Base-by-base conservation (phyloP, 192 early-diverging fungal genomes). In the Backusella circina region DNA sequence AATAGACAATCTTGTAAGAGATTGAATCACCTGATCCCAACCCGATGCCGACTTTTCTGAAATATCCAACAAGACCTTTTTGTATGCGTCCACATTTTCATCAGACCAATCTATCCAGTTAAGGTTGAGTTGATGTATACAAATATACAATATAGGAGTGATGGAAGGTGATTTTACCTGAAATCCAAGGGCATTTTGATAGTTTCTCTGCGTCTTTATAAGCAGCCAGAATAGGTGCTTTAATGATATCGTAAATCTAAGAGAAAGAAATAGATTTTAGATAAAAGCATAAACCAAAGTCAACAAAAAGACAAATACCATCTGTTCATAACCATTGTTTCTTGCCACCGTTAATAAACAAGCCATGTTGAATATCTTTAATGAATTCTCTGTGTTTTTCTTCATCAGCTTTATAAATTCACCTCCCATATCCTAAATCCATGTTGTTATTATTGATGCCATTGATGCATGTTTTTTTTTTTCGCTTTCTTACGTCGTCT, bases 291-390 rank as follows among this genome's bases (percentile, higher is more conserved):
- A 64, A 16, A 21, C 39, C 12, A 61, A 7, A 31, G 12, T 35
- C 21, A 50, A 80, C 77, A 8, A 31, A 30, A 28, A n/a, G 7
- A 33, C 13, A 67, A 16, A 7, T 35, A 90, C 89, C n/a, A 75
- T 81, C 35, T 90, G 85, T 67, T 90, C 87, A 50, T 93, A 91
- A n/a, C 92, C 82, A 74, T 92, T 91, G 65, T 93, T 88, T 71
- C 89, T 82, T 31, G 92, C 88, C 65, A 90, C 80, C 1, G 92
- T 86, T 70, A 94, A 80, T 30, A 94, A 75, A 61, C 90, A 92
- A 0, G 89, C 86, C 66, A 93, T 77, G 33, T 87, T 88, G 51
- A 94, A 93, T 12, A 90, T 77, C n/a, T 87, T 84, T 10, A 92
- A 71, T 32, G 76, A 77, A 0, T 76, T 74, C 21, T 72, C 64